Conservation (phyloP, 257 asterid species). For the Dorcoceras hygrometricum region DNA sequence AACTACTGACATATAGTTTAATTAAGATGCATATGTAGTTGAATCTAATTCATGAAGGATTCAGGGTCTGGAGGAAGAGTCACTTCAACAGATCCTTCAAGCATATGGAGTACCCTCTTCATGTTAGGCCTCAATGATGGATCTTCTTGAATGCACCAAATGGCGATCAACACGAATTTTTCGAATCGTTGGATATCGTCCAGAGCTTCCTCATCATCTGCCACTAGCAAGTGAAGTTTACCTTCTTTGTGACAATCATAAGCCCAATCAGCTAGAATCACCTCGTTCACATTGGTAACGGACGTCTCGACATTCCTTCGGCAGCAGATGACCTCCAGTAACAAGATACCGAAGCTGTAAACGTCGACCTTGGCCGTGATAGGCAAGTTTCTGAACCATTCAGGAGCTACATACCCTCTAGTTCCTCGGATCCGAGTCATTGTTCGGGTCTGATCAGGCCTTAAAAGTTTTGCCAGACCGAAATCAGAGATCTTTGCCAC, state of each 20-base stretch:
- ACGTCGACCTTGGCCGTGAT: constrained; percentile 30
- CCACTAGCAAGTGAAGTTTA: constrained; percentile 12
- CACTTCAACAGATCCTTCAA: constrained; percentile 41
- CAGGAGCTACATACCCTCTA: constrained; percentile 32
- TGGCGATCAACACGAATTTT: background rate
- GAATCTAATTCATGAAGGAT: background rate
- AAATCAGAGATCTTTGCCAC: constrained; percentile 29
- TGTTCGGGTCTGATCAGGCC: constrained; percentile 21
- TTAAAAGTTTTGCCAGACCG: constrained; percentile 28
- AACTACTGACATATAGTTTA: too few species aligned
- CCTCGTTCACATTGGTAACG: background rate
- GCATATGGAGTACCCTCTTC: constrained; percentile 33
- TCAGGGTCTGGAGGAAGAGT: constrained; percentile 14
- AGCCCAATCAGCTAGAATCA: constrained; percentile 1
- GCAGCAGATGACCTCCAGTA: constrained; percentile 28
- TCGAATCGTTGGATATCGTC: background rate
- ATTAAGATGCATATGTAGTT: too few species aligned
- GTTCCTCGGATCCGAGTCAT: constrained; percentile 25
- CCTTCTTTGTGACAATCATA: background rate
- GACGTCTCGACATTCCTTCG: constrained; percentile 1
- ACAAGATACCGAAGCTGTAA: constrained; percentile 16
- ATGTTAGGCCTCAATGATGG: constrained; percentile 34
- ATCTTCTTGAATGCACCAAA: background rate
- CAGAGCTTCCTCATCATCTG: constrained; percentile 26
- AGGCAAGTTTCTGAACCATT: constrained; percentile 29